Base-by-base conservation (phyloP, 2,329 filamentous ascomycete species). In the Metarhizium guizhouense region DNA sequence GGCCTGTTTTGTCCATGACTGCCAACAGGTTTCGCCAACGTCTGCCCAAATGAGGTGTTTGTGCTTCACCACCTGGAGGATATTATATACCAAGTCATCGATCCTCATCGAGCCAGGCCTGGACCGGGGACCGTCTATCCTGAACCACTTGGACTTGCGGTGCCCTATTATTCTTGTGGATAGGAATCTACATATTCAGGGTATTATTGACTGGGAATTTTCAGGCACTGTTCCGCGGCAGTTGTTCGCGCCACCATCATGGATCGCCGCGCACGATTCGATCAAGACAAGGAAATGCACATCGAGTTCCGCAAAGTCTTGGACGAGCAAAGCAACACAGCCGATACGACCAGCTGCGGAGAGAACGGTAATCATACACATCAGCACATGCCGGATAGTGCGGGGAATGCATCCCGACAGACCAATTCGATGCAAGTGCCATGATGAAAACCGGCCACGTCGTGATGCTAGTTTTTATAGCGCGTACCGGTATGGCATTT, bases 181-280 rank as follows among this genome's bases (percentile, higher is more conserved):
- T 20, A 57, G 62, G 29, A 43, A 62, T 8, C 61, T 62, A 32
- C 51, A 56, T 18, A 58, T 65, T 20, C 59, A 54, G 2, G 59
- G 56, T 38, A 54, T 66, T 47, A 58, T 67, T 38, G 64, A 67
- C 49, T 65, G 64, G 64, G 63, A 67, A 54, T 58, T 58, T 42
- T 25, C 57, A 8, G 38, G 56, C 25, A 59, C 54, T 34, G 49
- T 62, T 32, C 60, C 60, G 3, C 56, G 32, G 32, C 42, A 56
- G 7, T 43, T 60, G 4, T 62, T 59, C 20, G 54, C 52, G 25
- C 60, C 59, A n/a, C 60, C 60, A 6, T 34, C 60, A 14, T 59
- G 60, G 59, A 53, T 57, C 52, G 58, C 59, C 1, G 56, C 53
- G 13, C 50, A 55, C 29, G 36, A 51, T 34, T 45, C 40, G n/a